Conservation (phyloP, 768 basidiomycete species). For the Agaricus sinodeliciosus region DNA sequence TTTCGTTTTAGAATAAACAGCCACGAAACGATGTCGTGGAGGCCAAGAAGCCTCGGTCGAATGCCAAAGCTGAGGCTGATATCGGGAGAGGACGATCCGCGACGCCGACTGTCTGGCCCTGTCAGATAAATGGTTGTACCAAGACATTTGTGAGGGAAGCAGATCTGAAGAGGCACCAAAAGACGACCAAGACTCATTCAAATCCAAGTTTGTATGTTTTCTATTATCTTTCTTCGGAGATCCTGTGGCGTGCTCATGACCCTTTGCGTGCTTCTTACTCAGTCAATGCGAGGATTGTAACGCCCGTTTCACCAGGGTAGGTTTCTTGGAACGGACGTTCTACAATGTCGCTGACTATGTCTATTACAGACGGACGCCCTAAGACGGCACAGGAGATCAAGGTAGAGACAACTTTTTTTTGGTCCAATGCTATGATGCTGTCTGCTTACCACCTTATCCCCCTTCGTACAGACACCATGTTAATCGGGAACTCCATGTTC, state of each 20-base stretch:
- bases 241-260: background rate
- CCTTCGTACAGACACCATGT: background rate
- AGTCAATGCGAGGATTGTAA: slow-evolving; percentile 78
- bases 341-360: slow-evolving; percentile 13
- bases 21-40: background rate
- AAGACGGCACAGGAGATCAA: slow-evolving; percentile 74
- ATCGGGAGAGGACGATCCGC: slow-evolving; percentile 2
- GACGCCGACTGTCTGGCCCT: slow-evolving; percentile 58
- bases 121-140: slow-evolving; percentile 74
- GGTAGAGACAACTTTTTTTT: slow-evolving; percentile 28
- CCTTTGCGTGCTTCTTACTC: background rate
- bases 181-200: slow-evolving; percentile 73
- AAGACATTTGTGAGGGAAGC: slow-evolving; percentile 81
- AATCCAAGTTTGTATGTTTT: slow-evolving; percentile 61
- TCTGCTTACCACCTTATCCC: slow-evolving; percentile 14
- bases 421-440: background rate
- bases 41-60: background rate
- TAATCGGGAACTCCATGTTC: slow-evolving; percentile 3
- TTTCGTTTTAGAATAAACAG: background rate
- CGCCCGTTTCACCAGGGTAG: slow-evolving; percentile 71
- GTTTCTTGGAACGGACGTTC: slow-evolving; percentile 19
- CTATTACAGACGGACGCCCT: slow-evolving; percentile 67
- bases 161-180: slow-evolving; percentile 75
- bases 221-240: slow-evolving; percentile 13
- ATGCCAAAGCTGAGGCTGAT: background rate